Evolutionary conservation across 2,329 filamentous ascomycete species (phyloP).

Genomic region (Diaporthe helianthi): DNA sequence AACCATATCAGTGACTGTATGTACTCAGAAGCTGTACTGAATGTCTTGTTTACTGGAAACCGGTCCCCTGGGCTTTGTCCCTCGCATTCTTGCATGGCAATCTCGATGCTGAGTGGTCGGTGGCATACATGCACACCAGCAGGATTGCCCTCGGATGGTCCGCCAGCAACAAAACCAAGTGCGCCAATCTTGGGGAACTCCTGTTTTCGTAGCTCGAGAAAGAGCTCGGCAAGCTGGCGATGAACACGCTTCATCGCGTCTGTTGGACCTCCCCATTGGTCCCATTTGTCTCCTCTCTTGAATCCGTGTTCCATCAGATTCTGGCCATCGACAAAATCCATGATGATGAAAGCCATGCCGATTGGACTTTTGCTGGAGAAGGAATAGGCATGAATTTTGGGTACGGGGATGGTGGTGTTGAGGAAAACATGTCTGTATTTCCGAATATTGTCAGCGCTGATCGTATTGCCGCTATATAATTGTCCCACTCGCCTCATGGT

Average conservation of each 20-base stretch:
- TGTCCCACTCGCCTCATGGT: constrained; percentile 35
- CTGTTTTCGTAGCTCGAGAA: background rate
- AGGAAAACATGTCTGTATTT: background rate
- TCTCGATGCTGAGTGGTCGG: background rate
- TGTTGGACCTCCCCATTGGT: background rate
- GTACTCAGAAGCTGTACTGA: background rate
- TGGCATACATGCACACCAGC: background rate
- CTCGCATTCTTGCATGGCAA: background rate
- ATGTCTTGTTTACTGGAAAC: background rate
- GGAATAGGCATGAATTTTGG: constrained; percentile 28
- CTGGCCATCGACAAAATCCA: constrained; percentile 36
- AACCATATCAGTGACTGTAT: background rate
- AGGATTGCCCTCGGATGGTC: background rate
- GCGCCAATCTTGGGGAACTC: background rate
- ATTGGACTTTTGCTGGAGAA: constrained; percentile 18
- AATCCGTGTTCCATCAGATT: constrained; percentile 36
- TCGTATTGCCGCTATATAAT: too few species aligned
- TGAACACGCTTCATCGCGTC: background rate
- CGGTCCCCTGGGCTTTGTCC: background rate
- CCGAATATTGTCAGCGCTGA: background rate
- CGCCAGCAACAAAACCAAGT: background rate
- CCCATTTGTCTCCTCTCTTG: background rate
- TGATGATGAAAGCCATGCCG: constrained; percentile 35
- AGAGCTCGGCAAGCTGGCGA: background rate
- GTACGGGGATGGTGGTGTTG: background rate